These are phyloP conservation scores for Aspergillus sp. DNA, from an alignment of 2,329 filamentous ascomycete species.

Conservation along the genomic window DNA sequence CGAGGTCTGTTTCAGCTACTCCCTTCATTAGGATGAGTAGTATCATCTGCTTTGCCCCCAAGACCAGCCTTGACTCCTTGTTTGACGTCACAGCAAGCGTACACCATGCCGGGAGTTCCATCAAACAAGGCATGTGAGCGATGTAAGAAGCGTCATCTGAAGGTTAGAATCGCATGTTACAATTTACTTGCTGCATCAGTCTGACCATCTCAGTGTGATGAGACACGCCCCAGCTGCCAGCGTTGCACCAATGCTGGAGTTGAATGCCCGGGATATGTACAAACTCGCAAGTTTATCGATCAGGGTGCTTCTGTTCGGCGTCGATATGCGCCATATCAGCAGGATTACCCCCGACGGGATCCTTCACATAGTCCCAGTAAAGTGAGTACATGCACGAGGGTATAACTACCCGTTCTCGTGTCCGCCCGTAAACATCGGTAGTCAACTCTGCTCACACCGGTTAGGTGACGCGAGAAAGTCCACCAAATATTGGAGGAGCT, in stretches of 20 bases:
- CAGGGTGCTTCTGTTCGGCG: slow-evolving; percentile 45
- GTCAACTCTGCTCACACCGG: neutral
- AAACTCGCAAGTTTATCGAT: slow-evolving; percentile 48
- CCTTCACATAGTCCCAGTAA: slow-evolving; percentile 6
- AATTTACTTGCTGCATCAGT: neutral
- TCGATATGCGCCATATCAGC: slow-evolving; percentile 42
- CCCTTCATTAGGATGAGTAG: neutral
- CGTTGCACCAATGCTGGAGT: slow-evolving; percentile 41
- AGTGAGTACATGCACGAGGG: neutral
- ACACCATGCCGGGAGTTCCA: slow-evolving; percentile 41
- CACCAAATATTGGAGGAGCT: neutral
- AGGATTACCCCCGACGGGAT: slow-evolving; percentile 16
- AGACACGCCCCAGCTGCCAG: slow-evolving; percentile 41
- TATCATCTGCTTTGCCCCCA: neutral
- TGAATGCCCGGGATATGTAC: slow-evolving; percentile 46
- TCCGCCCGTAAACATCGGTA: too few relatives aligned
- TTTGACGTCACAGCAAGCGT: slow-evolving; percentile 8
- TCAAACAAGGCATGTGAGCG: slow-evolving; percentile 44
- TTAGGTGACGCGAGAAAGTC: neutral
- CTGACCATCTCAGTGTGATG: slow-evolving; percentile 39
- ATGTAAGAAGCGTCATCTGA: slow-evolving; percentile 44
- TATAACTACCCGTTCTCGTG: neutral
- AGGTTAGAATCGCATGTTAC: slow-evolving; percentile 26
- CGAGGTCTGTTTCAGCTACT: neutral
- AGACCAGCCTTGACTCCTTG: neutral